A percentile compares a stretch with the other conserved stretches of the same genome.
These are phyloP conservation scores for Nakaseomyces nivariensis DNA, from an alignment of 1,139 yeast species.

Conservation along the genomic window DNA sequence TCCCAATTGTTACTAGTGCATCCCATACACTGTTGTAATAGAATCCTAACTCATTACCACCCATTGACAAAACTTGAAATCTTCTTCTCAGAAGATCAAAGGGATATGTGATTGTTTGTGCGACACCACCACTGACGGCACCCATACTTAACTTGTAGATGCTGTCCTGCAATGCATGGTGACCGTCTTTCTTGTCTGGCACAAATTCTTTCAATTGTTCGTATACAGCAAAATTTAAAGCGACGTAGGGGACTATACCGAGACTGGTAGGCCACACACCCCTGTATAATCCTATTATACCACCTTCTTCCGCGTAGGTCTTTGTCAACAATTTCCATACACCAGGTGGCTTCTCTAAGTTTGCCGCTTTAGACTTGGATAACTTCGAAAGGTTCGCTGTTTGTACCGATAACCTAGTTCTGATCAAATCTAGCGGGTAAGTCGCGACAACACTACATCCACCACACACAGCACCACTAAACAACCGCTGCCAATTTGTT, in stretches of 20 bases:
- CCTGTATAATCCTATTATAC: constrained; percentile 63
- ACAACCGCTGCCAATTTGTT: constrained; percentile 46
- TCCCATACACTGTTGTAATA: constrained; percentile 62
- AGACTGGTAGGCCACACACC: constrained; percentile 83
- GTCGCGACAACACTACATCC: constrained; percentile 72
- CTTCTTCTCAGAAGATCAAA: constrained; percentile 80
- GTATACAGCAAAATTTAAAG: constrained; percentile 82
- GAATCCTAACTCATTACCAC: constrained; percentile 60
- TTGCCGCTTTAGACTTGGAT: constrained; percentile 35
- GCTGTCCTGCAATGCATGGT: constrained; percentile 36
- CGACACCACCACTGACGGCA: constrained; percentile 81
- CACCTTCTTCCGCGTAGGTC: constrained; percentile 74
- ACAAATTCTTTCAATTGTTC: constrained; percentile 60
- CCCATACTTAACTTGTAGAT: constrained; percentile 56
- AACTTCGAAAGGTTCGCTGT: constrained; percentile 64
- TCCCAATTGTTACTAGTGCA: constrained; percentile 60
- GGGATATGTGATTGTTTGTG: constrained; percentile 77
- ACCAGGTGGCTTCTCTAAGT: constrained; percentile 48
- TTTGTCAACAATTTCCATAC: constrained; percentile 47
- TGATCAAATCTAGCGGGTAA: constrained; percentile 82
- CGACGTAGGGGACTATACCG: constrained; percentile 96
- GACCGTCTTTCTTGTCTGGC: constrained; percentile 25
- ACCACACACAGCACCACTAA: constrained; percentile 80
- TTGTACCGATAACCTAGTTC: constrained; percentile 82
- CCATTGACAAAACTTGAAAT: constrained; percentile 83